Evolutionary conservation across 1,284 basidiomycete genomes (phyloP).

Genomic region (Rhodotorula sp.): DNA sequence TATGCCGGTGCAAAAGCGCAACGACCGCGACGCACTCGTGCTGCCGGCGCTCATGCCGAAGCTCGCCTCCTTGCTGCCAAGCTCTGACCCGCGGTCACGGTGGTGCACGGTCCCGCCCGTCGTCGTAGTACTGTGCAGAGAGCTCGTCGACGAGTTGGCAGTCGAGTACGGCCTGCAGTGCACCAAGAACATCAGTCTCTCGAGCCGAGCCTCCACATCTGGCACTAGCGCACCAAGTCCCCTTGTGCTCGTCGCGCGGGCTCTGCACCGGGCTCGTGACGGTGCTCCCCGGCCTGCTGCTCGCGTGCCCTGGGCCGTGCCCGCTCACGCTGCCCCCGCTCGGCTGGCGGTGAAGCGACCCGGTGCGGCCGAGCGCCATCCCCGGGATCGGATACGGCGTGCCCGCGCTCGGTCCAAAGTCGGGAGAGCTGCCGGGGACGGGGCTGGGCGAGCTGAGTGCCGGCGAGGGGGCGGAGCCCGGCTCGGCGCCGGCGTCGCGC

Average conservation of each 20-base stretch:
- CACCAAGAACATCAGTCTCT: not conserved
- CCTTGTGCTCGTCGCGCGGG: conserved; percentile 25
- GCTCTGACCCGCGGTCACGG: conserved; percentile 13
- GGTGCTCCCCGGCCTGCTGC: not conserved
- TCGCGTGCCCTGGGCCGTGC: not conserved
- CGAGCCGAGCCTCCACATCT: not conserved
- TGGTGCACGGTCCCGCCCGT: conserved; percentile 16
- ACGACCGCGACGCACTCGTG: conserved; percentile 24
- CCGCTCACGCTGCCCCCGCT: not conserved
- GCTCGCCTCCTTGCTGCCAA: conserved; percentile 26
- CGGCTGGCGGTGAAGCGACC: not conserved
- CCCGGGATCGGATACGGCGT: conserved; percentile 6
- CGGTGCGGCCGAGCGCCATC: not conserved
- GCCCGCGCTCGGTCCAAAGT: not conserved
- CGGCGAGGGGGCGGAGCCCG: not conserved
- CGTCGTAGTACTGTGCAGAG: conserved; percentile 21
- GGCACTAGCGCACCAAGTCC: conserved; percentile 23
- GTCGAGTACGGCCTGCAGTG: conserved; percentile 40
- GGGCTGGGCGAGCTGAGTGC: not conserved
- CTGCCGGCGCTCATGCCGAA: conserved; percentile 41
- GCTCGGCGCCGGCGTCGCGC: not conserved
- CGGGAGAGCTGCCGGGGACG: not conserved
- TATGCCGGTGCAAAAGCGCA: too few species aligned
- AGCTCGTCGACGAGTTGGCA: conserved; percentile 36
- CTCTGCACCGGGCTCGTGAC: conserved; percentile 12